These are phyloP conservation scores for Alloteropsis angusta DNA, from an alignment of 202 grass and related monocot genomes.

Conservation along the genomic window DNA sequence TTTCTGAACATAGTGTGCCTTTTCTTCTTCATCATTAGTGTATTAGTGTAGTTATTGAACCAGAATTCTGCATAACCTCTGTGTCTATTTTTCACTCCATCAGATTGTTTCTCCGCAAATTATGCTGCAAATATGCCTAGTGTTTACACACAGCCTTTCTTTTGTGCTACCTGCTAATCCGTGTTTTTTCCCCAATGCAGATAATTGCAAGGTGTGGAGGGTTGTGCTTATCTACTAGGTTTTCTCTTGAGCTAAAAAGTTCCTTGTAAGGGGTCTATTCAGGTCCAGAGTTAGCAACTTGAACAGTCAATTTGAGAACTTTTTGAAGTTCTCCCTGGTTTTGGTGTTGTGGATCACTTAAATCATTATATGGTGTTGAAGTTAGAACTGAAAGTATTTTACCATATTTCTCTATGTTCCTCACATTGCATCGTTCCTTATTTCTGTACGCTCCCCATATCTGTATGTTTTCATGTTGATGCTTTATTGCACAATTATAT, in stretches of 20 bases:
- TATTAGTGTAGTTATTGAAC: not conserved
- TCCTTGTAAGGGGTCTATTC: conserved; percentile 4
- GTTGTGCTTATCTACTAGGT: conserved; percentile 7
- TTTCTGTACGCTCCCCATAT: not conserved
- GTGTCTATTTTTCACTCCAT: not conserved
- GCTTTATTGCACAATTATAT: too few species aligned
- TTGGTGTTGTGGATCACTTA: conserved; percentile 13
- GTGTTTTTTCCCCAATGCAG: conserved; percentile 6
- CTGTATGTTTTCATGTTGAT: not conserved
- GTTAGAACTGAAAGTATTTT: not conserved
- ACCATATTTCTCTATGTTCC: too few species aligned
- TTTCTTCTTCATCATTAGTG: not conserved
- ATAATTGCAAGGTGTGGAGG: not conserved
- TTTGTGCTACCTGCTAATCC: not conserved
- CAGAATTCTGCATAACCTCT: too few species aligned
- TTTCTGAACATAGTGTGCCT: not conserved
- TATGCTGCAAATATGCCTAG: not conserved
- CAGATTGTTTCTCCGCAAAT: not conserved
- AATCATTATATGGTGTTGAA: conserved; percentile 8
- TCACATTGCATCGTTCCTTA: not conserved
- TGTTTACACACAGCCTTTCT: not conserved
- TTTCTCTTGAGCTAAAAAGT: conserved; percentile 9
- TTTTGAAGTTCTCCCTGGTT: not conserved
- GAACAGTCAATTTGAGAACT: not conserved
- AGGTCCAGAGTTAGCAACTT: not conserved